phyloP scores from a whole-genome alignment of 352 stramenopile genomes.

The Globisporangium nagaii region DNA sequence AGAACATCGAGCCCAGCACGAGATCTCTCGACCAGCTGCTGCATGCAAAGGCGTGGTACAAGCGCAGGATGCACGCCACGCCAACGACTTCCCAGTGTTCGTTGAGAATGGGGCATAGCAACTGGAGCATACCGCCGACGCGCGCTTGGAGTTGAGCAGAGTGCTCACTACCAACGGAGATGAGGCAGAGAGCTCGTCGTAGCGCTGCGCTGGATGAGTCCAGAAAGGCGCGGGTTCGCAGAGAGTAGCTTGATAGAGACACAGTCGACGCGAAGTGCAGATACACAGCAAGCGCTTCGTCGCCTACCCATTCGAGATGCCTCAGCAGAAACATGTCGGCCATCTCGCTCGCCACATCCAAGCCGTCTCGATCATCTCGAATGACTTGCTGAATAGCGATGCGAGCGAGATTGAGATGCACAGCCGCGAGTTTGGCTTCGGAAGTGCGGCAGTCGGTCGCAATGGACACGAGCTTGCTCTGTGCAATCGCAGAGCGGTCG shows the following conservation, averaged over 20 bases:
- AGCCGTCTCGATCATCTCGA: background rate
- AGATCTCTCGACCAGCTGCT: conserved; percentile 10
- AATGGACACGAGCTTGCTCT: background rate
- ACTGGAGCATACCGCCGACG: background rate
- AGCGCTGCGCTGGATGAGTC: background rate
- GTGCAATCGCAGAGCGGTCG: background rate
- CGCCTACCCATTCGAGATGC: background rate
- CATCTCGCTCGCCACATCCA: background rate
- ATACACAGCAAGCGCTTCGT: background rate
- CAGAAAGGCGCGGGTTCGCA: background rate
- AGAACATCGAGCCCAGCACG: conserved; percentile 15
- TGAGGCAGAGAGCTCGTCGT: background rate
- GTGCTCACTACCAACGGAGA: background rate
- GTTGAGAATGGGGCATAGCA: background rate
- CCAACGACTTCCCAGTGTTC: background rate
- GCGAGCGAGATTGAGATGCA: conserved; percentile 2
- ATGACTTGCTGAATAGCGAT: background rate
- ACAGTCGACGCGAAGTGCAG: background rate
- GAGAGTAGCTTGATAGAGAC: background rate
- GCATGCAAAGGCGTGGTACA: background rate
- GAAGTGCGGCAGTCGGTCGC: background rate
- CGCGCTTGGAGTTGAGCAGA: background rate
- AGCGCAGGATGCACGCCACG: background rate
- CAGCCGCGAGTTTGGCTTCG: background rate
- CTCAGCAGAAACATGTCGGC: background rate